Base-by-base conservation (phyloP, 495 filamentous ascomycete genomes). In the Recurvomyces mirabilis region DNA sequence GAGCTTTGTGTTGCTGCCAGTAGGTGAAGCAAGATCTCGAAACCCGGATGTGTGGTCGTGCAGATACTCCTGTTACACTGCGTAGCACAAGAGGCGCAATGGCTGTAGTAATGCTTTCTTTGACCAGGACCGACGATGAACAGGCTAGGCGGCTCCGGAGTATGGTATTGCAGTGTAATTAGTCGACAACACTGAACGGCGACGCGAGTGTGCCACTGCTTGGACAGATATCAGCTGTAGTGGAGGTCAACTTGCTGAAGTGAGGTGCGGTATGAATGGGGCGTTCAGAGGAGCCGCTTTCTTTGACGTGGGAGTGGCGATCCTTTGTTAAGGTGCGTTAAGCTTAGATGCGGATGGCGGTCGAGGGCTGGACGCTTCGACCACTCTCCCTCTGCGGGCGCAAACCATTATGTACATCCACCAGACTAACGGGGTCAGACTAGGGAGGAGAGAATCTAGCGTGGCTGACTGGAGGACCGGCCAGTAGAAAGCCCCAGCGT, bases 341-440 rank as follows among this genome's bases (percentile, higher is more conserved):
- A 51, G 43, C 43, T 46, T 35, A 47, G 48, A 31, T 51, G 47
- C 42, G 52, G 52, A 55, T 50, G 52, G 52, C 52, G 41, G 47
- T 55, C 52, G 48, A 51, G 38, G 52, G 46, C 46, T 46, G 51
- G 47, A 50, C 39, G 36, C 46, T 28, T 41, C 33, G 45, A 14
- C 40, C 46, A 47, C 31, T 19, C 45, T 20, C 39, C 40, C 24
- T 41, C 37, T 38, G 32, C 39, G 46, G 46, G 45, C 46, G 31
- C 43, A 39, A 24, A 30, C 51, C 45, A 38, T 34, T 49, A 49
- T 53, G 44, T 53, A 48, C 26, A n/a, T n/a, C n/a, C n/a, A n/a
- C n/a, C n/a, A n/a, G n/a, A n/a, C n/a, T n/a, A n/a, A n/a, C n/a
- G n/a, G n/a, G n/a, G n/a, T n/a, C n/a, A n/a, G 17, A 35, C 39